These are phyloP conservation scores for Phytopythium boreale DNA, from an alignment of 352 stramenopile genomes.

Conservation along the genomic window DNA sequence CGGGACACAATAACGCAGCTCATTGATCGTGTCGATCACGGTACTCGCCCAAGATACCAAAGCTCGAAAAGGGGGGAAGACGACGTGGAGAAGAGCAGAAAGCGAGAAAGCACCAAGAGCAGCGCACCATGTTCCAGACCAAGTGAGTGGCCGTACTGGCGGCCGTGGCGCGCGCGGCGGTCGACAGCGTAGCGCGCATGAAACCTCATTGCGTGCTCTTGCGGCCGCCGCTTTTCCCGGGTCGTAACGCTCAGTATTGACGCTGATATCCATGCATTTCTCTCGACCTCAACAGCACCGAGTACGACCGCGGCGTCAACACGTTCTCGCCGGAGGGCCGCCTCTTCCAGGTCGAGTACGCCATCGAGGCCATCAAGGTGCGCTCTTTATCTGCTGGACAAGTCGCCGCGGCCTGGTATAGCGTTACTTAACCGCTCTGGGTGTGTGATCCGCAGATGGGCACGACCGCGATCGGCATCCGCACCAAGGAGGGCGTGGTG, in stretches of 20 bases:
- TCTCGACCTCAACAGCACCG: conserved; percentile 63
- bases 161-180: not conserved
- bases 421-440: not conserved
- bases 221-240: not conserved
- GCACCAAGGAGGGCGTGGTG: conserved; percentile 97
- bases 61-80: conserved; percentile 9
- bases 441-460: conserved; percentile 75
- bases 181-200: not conserved
- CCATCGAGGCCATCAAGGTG: conserved; percentile 97
- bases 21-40: not conserved
- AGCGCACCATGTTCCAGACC: conserved; percentile 53
- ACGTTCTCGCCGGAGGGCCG: conserved; percentile 99
- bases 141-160: conserved; percentile 28
- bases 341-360: conserved; percentile 99
- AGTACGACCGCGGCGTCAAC: conserved; percentile 99
- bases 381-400: conserved; percentile 4
- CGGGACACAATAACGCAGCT: not conserved
- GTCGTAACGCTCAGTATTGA: not conserved
- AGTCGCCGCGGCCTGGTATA: too few species aligned
- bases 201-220: not conserved
- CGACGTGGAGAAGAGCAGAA: conserved; percentile 17
- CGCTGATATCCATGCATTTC: not conserved
- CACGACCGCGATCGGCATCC: conserved; percentile 97
- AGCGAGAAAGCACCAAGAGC: conserved; percentile 7
- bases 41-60: not conserved